Percentiles rank a stretch among this genome's conserved stretches.
These are phyloP conservation scores for Jamesozyma spencerorum DNA, from an alignment of 805 yeast genomes.

Conservation along the genomic window DNA sequence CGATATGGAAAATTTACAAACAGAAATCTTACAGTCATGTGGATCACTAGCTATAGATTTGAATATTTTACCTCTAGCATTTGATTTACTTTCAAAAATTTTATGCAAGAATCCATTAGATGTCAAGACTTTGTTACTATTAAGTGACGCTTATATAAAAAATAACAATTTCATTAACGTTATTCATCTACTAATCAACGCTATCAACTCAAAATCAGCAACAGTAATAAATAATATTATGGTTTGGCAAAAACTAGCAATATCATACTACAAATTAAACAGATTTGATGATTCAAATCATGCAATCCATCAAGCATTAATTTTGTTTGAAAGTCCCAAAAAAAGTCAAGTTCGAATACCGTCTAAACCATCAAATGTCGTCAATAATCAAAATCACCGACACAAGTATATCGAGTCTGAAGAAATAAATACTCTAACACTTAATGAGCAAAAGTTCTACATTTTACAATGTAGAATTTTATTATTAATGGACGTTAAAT, in stretches of 20 bases:
- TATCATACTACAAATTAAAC: conserved; percentile 16
- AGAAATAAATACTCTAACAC: background rate
- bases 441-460: conserved; percentile 4
- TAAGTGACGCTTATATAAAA: conserved; percentile 13
- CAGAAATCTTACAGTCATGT: conserved; percentile 14
- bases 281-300: conserved; percentile 19
- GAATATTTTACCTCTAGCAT: conserved; percentile 14
- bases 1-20: conserved; percentile 2
- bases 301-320: conserved; percentile 10
- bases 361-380: background rate
- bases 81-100: conserved; percentile 11
- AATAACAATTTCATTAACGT: conserved; percentile 11
- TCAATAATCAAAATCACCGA: background rate
- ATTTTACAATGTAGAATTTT: conserved; percentile 15
- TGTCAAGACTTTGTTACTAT: conserved; percentile 10
- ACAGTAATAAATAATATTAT: conserved; percentile 8
- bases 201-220: conserved; percentile 11
- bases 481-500: conserved; percentile 8
- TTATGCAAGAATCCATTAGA: conserved; percentile 12
- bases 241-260: conserved; percentile 20
- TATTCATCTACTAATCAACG: conserved; percentile 10
- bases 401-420: background rate
- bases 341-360: background rate
- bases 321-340: conserved; percentile 1
- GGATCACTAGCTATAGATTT: conserved; percentile 19